These are phyloP conservation scores for Cochlearia excelsa DNA, from an alignment of 345 rosid species.

Conservation along the genomic window DNA sequence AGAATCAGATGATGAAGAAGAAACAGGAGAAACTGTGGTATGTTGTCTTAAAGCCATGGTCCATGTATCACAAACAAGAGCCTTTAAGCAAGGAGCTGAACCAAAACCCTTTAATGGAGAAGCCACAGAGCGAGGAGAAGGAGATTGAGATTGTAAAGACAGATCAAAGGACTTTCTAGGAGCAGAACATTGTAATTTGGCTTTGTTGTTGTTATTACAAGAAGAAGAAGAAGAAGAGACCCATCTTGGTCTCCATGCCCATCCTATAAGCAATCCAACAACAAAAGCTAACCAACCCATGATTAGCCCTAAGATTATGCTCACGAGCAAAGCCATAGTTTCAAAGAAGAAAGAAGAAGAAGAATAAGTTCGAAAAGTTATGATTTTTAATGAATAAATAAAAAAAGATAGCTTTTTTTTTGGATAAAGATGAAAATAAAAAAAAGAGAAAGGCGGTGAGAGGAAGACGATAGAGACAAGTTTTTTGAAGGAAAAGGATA, in stretches of 20 bases:
- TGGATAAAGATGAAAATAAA: conserved; percentile 21
- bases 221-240: conserved; percentile 19
- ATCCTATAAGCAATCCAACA: conserved; percentile 55
- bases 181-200: conserved; percentile 30
- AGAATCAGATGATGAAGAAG: conserved; percentile 28
- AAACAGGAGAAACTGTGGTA: conserved; percentile 29
- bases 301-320: conserved; percentile 32
- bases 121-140: conserved; percentile 27
- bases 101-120: conserved; percentile 45
- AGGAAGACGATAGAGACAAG: conserved; percentile 32
- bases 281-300: conserved; percentile 53
- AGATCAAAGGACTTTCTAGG: conserved; percentile 41
- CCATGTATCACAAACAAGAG: conserved; percentile 39
- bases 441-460: conserved; percentile 32
- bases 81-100: conserved; percentile 42
- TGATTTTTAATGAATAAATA: too few relatives aligned
- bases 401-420: neutral
- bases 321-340: conserved; percentile 36
- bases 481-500: conserved; percentile 10
- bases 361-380: conserved; percentile 14
- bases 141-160: conserved; percentile 32
- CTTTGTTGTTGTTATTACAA: neutral
- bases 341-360: neutral
- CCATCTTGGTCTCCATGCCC: conserved; percentile 73
- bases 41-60: conserved; percentile 30